Evolutionary conservation across 73 alveolate species (phyloP), one percentile per base, ranked within the genome.

Genomic region (Diophrys appendiculata): DNA sequence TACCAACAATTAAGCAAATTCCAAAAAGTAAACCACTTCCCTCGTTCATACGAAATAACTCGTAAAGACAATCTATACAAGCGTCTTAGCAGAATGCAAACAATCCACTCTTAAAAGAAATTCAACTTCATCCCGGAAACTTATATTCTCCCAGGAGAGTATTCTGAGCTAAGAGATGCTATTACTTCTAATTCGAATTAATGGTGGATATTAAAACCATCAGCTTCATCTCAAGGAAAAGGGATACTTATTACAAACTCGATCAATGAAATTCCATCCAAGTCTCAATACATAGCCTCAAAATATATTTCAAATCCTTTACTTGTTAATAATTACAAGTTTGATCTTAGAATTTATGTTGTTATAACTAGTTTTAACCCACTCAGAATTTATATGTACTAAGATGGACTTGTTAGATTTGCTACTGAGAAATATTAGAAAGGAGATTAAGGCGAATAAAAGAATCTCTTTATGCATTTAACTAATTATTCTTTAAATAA

Each of bases 21-120:
- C 64, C 77, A 83, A 54, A 83, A 83, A 33, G 91, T 83, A 2
- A 83, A 83, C 68, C 91, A 83, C 72, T 83, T 75, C 53, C 91
- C 91, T 25, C 30, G 70, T 29, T 83, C 91, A 1, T 83, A 33
- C 60, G 77, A 87, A 76, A 65, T 98, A 25, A 98, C 99, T 13
- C 77, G 99, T 60, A 98, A 98, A 87, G 99, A 98, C 82, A 81
- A 93, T 28, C 95, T 98, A 98, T 99, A 94, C 23, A 96, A 90
- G 84, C 94, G 96, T 69, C 82, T 98, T 88, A 81, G 84, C 82
- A 94, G 73, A 81, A 94, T 65, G 98, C 97, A 82, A 80, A 88
- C 29, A 92, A 94, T 52, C 14, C 86, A 85, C 56, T 85, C 90
- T 60, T 65, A 30, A 28, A 87, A 80, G 74, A 91, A 90, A 71